A percentile compares a stretch with the other conserved stretches of the same genome.
Conservation (phyloP, 306 rosid species). For the Betula pendula region DNA sequence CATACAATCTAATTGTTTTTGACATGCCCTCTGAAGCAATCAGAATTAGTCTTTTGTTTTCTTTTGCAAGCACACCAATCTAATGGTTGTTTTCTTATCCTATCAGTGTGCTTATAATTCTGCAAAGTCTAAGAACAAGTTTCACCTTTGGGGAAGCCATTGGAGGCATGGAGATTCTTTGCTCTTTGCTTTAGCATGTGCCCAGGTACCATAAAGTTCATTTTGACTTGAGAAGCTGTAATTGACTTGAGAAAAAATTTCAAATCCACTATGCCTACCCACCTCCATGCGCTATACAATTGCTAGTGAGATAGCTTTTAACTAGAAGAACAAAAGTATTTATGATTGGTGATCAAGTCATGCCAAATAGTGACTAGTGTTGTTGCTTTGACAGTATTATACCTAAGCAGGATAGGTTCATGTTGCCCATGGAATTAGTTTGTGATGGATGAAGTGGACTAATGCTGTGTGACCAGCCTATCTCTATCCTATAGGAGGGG, state of each 20-base stretch:
- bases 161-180: slow-evolving; percentile 97
- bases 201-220: slow-evolving; percentile 61
- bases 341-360: neutral
- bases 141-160: slow-evolving; percentile 98
- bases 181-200: slow-evolving; percentile 88
- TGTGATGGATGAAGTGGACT: neutral
- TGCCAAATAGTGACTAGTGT: neutral
- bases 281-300: neutral
- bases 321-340: neutral
- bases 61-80: slow-evolving; percentile 2
- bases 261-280: neutral
- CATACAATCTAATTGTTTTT: slow-evolving; percentile 4
- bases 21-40: slow-evolving; percentile 11
- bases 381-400: neutral
- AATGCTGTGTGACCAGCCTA: neutral
- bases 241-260: neutral
- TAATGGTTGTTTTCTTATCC: slow-evolving; percentile 28
- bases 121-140: slow-evolving; percentile 87
- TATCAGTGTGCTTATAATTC: slow-evolving; percentile 91
- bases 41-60: slow-evolving; percentile 8
- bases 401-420: neutral
- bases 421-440: neutral
- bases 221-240: slow-evolving; percentile 12
- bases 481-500: neutral
- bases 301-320: neutral